Evolutionary conservation across 2,329 filamentous ascomycete genomes (phyloP).

Genomic region (Madurella mycetomatis): DNA sequence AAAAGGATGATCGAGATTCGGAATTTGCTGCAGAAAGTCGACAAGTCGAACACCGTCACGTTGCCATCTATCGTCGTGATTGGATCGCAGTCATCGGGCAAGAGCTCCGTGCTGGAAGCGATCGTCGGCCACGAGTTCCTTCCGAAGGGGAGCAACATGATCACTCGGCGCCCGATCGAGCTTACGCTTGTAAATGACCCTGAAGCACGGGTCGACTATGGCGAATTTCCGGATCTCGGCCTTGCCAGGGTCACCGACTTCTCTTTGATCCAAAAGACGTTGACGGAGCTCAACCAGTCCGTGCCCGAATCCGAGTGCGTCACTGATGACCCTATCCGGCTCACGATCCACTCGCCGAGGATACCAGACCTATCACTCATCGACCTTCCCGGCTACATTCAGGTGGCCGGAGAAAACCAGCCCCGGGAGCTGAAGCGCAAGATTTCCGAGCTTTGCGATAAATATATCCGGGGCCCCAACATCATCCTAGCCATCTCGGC

Average conservation of each 20-base stretch:
- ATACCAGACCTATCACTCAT: slow-evolving; percentile 95
- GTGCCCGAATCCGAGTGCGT: slow-evolving; percentile 90
- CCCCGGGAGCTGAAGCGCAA: slow-evolving; percentile 89
- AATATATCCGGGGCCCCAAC: slow-evolving; percentile 95
- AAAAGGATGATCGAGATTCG: slow-evolving; percentile 99
- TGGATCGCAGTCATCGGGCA: slow-evolving; percentile 95
- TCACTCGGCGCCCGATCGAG: slow-evolving; percentile 91
- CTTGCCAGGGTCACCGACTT: slow-evolving; percentile 91
- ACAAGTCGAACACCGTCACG: slow-evolving; percentile 82
- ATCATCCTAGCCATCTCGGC: slow-evolving; percentile 96
- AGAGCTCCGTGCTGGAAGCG: slow-evolving; percentile 93
- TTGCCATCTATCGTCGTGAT: slow-evolving; percentile 98
- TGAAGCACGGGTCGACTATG: slow-evolving; percentile 80
- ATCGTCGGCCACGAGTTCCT: slow-evolving; percentile 98
- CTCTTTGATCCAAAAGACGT: slow-evolving; percentile 80
- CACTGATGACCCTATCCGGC: slow-evolving; percentile 91
- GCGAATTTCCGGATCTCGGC: slow-evolving; percentile 90
- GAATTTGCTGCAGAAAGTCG: slow-evolving; percentile 83
- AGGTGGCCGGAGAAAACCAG: slow-evolving; percentile 87
- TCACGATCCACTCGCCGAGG: slow-evolving; percentile 91
- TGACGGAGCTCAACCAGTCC: slow-evolving; percentile 91
- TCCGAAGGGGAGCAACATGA: slow-evolving; percentile 98
- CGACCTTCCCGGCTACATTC: slow-evolving; percentile 95
- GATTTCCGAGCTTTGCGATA: slow-evolving; percentile 93
- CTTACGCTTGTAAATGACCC: slow-evolving; percentile 94